Base-by-base conservation (phyloP, 2,329 filamentous ascomycete species). In the Exserohilum turcica region DNA sequence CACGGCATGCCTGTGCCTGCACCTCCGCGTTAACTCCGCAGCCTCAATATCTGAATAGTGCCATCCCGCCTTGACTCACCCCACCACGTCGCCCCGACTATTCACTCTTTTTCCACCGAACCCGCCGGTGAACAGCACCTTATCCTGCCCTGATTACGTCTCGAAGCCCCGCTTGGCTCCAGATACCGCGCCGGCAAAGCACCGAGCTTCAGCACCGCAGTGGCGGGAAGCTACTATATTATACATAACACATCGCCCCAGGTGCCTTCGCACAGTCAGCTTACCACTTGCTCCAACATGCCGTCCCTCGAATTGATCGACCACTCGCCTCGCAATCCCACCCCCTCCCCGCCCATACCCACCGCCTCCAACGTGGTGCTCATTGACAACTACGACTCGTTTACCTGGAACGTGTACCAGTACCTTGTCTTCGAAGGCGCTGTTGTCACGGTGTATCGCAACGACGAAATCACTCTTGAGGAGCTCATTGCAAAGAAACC, bases 381-480 rank as follows among this genome's bases (percentile, higher is more conserved):
- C 60, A 97, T 99, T 68, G 94, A 99, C 81, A 99, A 99, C 78
- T 99, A 97, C 77, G 94, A 99, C 77, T 97, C 94, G 3, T 99
- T 99, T 76, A 97, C 93, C 54, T 99, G 92, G 91, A 99, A 99
- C 72, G 91, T 99, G 54, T 99, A 97, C 76, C 95, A 99, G 76
- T 99, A 99, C 70, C 86, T 99, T 1, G 89, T 93, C 6, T 86
- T 99, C n/a, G 94, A 97, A 74, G 94, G 94, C 28, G 94, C 95
- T 24, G 89, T 81, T 1, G 94, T 97, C 44, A 90, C 88, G 3
- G 94, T 99, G 16, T 90, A 87, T 77, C 86, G 94, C 66, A 99
- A 99, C 72, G 93, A 99, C 76, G 86, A 96, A 74, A 87, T 97
- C 64, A 88, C 88, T 0, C 76, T 99, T 5, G 86, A 96, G 9